Evolutionary conservation across 2,329 filamentous ascomycete species (phyloP), one percentile per base, ranked within the genome.

Genomic region (Colletotrichum aenigma): DNA sequence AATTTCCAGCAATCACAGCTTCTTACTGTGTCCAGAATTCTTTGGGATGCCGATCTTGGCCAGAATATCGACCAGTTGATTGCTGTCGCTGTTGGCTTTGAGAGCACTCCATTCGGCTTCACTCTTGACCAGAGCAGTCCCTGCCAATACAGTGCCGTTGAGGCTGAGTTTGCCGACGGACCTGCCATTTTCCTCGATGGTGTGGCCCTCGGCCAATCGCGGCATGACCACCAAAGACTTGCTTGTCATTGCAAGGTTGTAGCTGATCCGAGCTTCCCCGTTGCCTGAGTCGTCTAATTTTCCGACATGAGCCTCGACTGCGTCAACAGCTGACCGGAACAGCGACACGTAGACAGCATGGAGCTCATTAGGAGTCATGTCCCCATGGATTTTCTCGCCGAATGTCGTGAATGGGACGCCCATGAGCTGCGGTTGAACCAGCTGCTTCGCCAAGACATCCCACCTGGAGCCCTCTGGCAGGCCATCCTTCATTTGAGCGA

Each of bases 111-210:
- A 93, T 81, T 93, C 91, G 4, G 81, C 83, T 78, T 90, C 83
- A 32, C 81, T 91, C 84, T 93, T 93, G 18, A 93, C 91, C 70
- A 93, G 83, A 30, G 91, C 89, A 12, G 91, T 93, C 8, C 92
- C 92, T 12, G 91, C 92, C 76, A 93, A 81, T n/a, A 93, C 82
- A 0, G 92, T 93, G 4, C 92, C 92, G 70, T 93, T 93, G 38
- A 93, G 82, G 21, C 89, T 84, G 36, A 92, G 74, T 28, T 79
- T 81, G 0, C 90, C 90, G 3, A 85, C 81, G 10, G 82, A 77
- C 2, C 82, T 80, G 4, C 81, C 82, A 65, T 82, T 77, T 4
- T 73, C 78, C 6, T 82, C 76, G 3, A 85, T 79, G 21, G 79
- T 78, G 1, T 81, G 81, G 0, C 91, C 91, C 79, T 93, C 91